phyloP scores from a whole-genome alignment of 2,329 filamentous ascomycete genomes.

The Aspergillus persii region DNA sequence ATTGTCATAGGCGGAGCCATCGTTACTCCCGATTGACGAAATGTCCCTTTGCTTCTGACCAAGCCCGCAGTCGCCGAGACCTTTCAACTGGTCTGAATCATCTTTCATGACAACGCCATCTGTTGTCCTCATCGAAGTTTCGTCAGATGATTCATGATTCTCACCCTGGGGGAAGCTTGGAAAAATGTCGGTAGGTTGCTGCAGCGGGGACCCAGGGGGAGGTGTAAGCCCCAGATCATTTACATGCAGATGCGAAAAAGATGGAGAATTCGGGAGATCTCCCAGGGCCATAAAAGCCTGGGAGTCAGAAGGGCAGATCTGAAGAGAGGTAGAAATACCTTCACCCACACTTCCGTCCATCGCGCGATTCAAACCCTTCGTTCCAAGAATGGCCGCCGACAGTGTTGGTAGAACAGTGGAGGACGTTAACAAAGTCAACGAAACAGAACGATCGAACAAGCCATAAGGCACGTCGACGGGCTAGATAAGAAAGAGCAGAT shows the following conservation, averaged over 20 bases:
- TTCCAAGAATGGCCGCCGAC: neutral
- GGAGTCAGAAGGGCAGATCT: slow-evolving; percentile 21
- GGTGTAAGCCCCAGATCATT: slow-evolving; percentile 46
- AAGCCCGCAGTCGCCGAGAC: neutral
- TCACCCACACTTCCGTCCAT: slow-evolving; percentile 31
- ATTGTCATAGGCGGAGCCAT: neutral
- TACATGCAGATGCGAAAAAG: slow-evolving; percentile 23
- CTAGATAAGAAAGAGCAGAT: neutral
- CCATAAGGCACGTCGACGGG: neutral
- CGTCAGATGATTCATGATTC: slow-evolving; percentile 3
- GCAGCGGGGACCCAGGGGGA: slow-evolving; percentile 37
- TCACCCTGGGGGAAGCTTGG: slow-evolving; percentile 10
- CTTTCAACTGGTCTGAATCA: neutral
- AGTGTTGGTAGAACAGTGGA: neutral
- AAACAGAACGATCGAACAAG: neutral
- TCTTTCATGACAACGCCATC: neutral
- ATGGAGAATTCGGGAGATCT: slow-evolving; percentile 19
- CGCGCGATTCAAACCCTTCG: slow-evolving; percentile 7
- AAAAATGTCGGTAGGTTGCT: slow-evolving; percentile 14
- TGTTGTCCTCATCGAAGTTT: neutral
- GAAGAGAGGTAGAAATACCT: slow-evolving; percentile 41
- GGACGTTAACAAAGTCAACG: neutral
- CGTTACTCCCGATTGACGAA: neutral
- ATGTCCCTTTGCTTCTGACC: neutral
- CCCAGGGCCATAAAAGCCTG: slow-evolving; percentile 19